Evolutionary conservation across 192 early-diverging fungal genomes (phyloP).

Genomic region (Linnemannia hyalina): DNA sequence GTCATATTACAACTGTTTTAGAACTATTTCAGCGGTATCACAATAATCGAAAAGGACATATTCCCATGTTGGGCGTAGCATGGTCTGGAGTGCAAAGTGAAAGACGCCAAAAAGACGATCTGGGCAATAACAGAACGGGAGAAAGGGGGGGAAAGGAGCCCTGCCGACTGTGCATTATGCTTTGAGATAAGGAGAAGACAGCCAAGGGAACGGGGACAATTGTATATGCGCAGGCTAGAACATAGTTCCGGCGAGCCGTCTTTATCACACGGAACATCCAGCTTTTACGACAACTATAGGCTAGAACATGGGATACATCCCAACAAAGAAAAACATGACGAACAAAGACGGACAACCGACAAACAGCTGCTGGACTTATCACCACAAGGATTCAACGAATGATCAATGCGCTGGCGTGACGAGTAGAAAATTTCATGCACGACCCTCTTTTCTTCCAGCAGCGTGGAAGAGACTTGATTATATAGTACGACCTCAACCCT

Average conservation of each 20-base stretch:
- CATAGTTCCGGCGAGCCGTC: background rate
- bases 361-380: background rate
- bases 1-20: background rate
- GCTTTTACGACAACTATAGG: background rate
- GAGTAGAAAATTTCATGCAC: background rate
- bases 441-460: background rate
- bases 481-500: background rate
- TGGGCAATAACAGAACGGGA: constrained; percentile 8
- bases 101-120: background rate
- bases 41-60: background rate
- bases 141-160: background rate
- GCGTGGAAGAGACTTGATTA: background rate
- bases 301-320: background rate
- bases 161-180: constrained; percentile 11
- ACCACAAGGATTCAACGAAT: background rate
- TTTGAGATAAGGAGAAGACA: background rate
- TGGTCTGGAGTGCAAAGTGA: background rate
- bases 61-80: background rate
- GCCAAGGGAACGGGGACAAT: background rate
- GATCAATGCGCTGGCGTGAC: background rate
- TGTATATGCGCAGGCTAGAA: background rate
- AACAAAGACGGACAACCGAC: background rate
- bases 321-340: background rate
- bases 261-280: background rate
- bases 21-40: background rate